Percentiles rank a stretch among this genome's conserved stretches.
These are phyloP conservation scores for Syzygium grande DNA, from an alignment of 345 rosid genomes.

Conservation along the genomic window DNA sequence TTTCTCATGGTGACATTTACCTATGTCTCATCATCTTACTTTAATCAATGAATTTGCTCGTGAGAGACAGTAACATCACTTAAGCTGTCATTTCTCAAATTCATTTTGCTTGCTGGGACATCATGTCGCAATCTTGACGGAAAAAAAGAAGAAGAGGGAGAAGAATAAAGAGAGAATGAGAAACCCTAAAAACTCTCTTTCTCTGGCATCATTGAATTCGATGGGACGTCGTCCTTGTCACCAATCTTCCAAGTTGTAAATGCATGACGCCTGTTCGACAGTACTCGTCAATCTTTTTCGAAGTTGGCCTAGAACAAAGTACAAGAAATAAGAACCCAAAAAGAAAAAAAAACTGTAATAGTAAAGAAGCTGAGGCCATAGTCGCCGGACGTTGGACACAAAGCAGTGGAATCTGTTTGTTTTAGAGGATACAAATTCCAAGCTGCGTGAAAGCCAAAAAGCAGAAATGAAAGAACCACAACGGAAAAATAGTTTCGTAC, in stretches of 20 bases:
- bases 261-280: background rate
- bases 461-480: background rate
- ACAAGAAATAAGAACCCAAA: background rate
- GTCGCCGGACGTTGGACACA: no score
- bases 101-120: no score
- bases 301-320: background rate
- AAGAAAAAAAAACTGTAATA: background rate
- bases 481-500: background rate
- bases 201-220: background rate
- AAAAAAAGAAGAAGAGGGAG: no score
- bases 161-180: background rate
- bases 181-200: background rate
- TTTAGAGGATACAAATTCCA: background rate
- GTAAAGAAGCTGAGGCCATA: background rate
- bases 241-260: background rate
- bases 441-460: background rate
- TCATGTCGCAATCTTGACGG: background rate
- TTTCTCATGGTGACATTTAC: background rate
- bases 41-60: background rate
- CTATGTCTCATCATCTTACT: background rate
- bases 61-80: background rate
- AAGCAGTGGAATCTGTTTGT: background rate
- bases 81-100: no score
- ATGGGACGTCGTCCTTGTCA: background rate
- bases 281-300: background rate